Evolutionary conservation across 345 rosid species (phyloP), one percentile per base, ranked within the genome.

Genomic region (Rhizophora mangle): DNA sequence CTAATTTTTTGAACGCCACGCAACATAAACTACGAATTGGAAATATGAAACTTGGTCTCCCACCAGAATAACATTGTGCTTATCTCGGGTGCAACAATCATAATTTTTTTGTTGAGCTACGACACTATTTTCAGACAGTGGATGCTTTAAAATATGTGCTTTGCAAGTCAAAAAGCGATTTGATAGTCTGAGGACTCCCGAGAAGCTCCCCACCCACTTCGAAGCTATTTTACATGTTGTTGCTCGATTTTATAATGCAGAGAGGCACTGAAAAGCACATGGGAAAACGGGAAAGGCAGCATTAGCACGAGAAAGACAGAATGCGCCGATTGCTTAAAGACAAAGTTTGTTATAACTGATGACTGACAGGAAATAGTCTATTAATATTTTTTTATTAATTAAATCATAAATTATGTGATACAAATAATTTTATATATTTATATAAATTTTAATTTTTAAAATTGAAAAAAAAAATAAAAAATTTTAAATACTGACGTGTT

Each of bases 201-300:
- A 74, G 82, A 83, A 79, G 82, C 86, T 63, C 39, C 29, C 80
- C 73, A 67, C 77, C 81, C 79, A 63, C 76, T 66, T 29, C 46
- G 64, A 70, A 78, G 79, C 61, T 63, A 81, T 13, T 39, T 13
- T 39, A 0, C 62, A 60, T 65, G 22, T 19, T 62, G 54, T 65
- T 72, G 74, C 71, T 27, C 64, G 69, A 72, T 69, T 65, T 52
- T 64, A 81, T 65, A 78, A 68, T 71, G 71, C 26, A 68, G 62
- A 74, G 72, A 4, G 47, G 20, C 36, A 62, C 22, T 16, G 62
- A 39, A 53, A 64, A 46, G 46, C 43, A 27, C 71, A 43, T 13
- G 29, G 60, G 65, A 58, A 73, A 75, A 76, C 69, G 79, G 60
- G 36, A 34, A 59, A 76, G 30, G 31, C 13, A 4, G 49, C 18